A percentile compares a stretch with the other conserved stretches of the same genome.
Conservation (phyloP, 176 grass and related monocot genomes). For the Bolboschoenus planiculmis region DNA sequence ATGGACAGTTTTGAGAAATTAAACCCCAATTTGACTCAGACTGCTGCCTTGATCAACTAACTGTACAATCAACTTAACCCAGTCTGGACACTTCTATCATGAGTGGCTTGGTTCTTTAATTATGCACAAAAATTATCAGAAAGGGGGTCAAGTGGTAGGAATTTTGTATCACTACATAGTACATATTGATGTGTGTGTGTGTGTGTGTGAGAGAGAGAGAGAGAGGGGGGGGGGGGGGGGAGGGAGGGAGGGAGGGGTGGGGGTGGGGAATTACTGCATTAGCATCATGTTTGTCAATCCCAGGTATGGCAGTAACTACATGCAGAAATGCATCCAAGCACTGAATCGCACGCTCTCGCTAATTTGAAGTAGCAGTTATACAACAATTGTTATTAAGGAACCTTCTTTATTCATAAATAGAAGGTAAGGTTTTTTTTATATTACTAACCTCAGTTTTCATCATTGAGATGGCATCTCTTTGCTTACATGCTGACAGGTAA, state of each 20-base stretch:
- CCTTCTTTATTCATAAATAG: not conserved
- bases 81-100: not conserved
- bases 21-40: not conserved
- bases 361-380: not conserved
- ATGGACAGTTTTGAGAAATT: not conserved
- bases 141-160: not conserved
- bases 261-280: slow-evolving; percentile 40
- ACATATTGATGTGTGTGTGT: not conserved
- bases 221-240: not conserved
- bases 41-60: not conserved
- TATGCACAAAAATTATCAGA: not conserved
- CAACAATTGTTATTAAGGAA: not conserved
- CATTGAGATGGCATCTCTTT: slow-evolving; percentile 50
- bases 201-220: not conserved
- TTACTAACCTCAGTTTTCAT: slow-evolving; percentile 59
- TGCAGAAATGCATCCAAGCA: slow-evolving; percentile 54
- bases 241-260: not conserved
- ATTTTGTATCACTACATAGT: not conserved
- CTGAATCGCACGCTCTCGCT: slow-evolving; percentile 59
- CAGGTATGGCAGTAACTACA: slow-evolving; percentile 74
- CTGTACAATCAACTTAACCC: not conserved
- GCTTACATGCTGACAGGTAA: slow-evolving; percentile 50
- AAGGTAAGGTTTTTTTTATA: not conserved
- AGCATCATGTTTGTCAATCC: slow-evolving; percentile 73
- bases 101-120: not conserved